Base-by-base conservation (phyloP, 805 yeast species). In the Yarrowia porcina region DNA sequence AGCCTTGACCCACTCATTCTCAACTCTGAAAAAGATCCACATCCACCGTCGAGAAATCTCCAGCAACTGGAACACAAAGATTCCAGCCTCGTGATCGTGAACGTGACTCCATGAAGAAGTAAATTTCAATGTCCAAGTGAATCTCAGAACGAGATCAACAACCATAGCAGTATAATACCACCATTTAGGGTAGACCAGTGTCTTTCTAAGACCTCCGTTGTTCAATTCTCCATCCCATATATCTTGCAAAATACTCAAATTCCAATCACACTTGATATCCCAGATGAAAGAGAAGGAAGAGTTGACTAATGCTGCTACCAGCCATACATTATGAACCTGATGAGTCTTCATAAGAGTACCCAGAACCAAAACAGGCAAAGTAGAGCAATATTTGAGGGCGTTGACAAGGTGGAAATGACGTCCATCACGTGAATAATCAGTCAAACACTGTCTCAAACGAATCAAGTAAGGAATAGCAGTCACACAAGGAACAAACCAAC, bases 201-300 rank as follows among this genome's bases (percentile, higher is more conserved):
- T 60, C 7, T 68, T 64, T 9, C 75, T 65, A 12, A 75, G 64
- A 3, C 75, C 74, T 1, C 69, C 69, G 32, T 64, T 52, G 35
- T 49, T 32, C 8, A 66, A 20, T 20, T 64, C 54, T 17, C 65
- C 56, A 30, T 62, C 56, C 47, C 64, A 50, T 7, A 47, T 1
- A 11, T 35, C 44, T 20, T 77, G 78, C 68, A 88, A 77, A 9
- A 88, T 69, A 11, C 81, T 80, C 54, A 90, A 78, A 45, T 85
- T 84, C 99, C 99, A 94, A 76, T 94, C 99, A 80, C 84, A 83
- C 57, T 81, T 81, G 12, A 93, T 74, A 73, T 94, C 99, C 99
- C 99, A 94, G 63, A 83, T 76, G 65, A 90, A 88, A 15, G 96
- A 82, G 72, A 88, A 94, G 0, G 83, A 69, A 0, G 98, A 88